Evolutionary conservation across 192 early-diverging fungal species (phyloP).

Genomic region (Coemansia asiatica): DNA sequence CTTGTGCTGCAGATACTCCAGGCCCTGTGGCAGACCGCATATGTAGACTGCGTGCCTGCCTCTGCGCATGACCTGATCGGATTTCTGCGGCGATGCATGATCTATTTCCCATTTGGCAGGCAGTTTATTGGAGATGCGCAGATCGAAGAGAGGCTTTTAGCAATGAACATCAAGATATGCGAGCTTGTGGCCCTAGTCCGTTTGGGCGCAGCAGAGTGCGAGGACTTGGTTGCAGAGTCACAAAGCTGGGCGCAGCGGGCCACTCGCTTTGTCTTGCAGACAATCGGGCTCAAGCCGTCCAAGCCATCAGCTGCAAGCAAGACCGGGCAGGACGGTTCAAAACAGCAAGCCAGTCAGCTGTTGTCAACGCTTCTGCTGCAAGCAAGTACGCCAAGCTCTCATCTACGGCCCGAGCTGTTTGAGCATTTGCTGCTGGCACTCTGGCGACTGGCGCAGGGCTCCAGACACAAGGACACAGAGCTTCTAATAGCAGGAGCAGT

Average conservation of each 20-base stretch:
- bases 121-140: slow-evolving; percentile 54
- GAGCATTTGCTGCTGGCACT: slow-evolving; percentile 32
- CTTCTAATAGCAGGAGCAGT: slow-evolving; percentile 26
- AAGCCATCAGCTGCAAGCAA: slow-evolving; percentile 1
- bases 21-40: slow-evolving; percentile 67
- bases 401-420: slow-evolving; percentile 31
- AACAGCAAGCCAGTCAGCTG: not conserved
- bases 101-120: slow-evolving; percentile 76
- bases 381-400: slow-evolving; percentile 6
- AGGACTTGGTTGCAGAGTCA: not conserved
- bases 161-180: slow-evolving; percentile 32
- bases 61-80: slow-evolving; percentile 43
- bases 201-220: slow-evolving; percentile 8
- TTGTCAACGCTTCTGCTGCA: no score
- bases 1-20: slow-evolving; percentile 65
- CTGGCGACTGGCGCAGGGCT: slow-evolving; percentile 36
- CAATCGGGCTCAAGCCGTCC: slow-evolving; percentile 20
- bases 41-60: slow-evolving; percentile 29
- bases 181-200: slow-evolving; percentile 36
- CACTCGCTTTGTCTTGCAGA: slow-evolving; percentile 15
- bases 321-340: not conserved
- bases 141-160: slow-evolving; percentile 31
- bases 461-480: slow-evolving; percentile 22
- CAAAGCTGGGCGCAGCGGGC: slow-evolving; percentile 24
- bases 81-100: slow-evolving; percentile 67